Evolutionary conservation across 148 eudicot species (phyloP).

Genomic region (Cornus controversa): DNA sequence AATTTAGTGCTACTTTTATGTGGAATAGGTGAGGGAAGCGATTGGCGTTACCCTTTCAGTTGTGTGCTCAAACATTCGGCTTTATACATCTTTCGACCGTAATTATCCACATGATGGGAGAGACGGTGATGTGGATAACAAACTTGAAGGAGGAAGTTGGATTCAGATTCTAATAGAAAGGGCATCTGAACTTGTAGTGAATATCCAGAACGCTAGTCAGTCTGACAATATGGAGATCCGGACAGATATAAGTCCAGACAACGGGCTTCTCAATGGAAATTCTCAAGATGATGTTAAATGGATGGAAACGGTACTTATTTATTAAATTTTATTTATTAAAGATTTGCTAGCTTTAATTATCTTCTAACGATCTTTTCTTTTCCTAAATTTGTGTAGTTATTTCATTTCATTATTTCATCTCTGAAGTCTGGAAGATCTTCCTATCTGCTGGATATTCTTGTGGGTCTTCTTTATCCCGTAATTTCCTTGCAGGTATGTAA

Average conservation of each 20-base stretch:
- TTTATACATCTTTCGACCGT: slow-evolving; percentile 38
- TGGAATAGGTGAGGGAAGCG: slow-evolving; percentile 89
- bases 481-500: slow-evolving; percentile 82
- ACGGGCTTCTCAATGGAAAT: slow-evolving; percentile 48
- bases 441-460: slow-evolving; percentile 69
- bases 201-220: slow-evolving; percentile 54
- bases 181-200: slow-evolving; percentile 67
- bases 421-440: slow-evolving; percentile 94
- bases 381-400: slow-evolving; percentile 51
- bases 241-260: slow-evolving; percentile 36
- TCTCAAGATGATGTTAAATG: slow-evolving; percentile 82
- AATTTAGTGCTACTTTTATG: slow-evolving; percentile 14
- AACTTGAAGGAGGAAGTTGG: slow-evolving; percentile 49
- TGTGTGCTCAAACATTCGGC: slow-evolving; percentile 82
- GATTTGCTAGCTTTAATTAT: slow-evolving; percentile 3
- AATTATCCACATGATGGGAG: slow-evolving; percentile 26
- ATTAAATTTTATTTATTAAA: neutral
- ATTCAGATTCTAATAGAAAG: slow-evolving; percentile 50
- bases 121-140: slow-evolving; percentile 23
- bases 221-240: slow-evolving; percentile 51
- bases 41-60: slow-evolving; percentile 86
- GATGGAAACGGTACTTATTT: slow-evolving; percentile 90
- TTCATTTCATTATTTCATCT: slow-evolving; percentile 84
- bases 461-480: slow-evolving; percentile 80
- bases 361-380: slow-evolving; percentile 14